Evolutionary conservation across 148 eudicot genomes (phyloP), one percentile per base, ranked within the genome.

Genomic region (Cornus controversa): DNA sequence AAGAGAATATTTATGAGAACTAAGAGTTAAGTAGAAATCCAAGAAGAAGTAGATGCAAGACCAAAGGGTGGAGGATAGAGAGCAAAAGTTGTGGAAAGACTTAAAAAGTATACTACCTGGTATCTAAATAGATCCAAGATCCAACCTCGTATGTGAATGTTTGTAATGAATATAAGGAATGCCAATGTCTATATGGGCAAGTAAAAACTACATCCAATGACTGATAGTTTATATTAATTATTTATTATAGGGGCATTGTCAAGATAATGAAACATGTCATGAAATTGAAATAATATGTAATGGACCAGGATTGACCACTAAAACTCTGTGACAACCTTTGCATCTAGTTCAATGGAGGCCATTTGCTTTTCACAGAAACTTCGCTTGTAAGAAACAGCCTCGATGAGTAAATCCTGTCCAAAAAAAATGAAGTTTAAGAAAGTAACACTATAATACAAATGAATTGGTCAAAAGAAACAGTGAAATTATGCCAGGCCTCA

Each of bases 261-360:
- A 67, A 73, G 77, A 67, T 25, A 67, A 24, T 57, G 5, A 34
- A 60, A 20, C 34, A 27, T 29, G 29, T 71, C 26, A 66, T 25
- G 64, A 40, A 64, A 34, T 10, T 28, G 64, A 5, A 16, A 24
- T 27, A 45, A 11, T 14, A 69, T 36, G 27, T 16, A 22, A 60
- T 20, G 22, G 15, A 40, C 22, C 27, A 24, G 70, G 64, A 80
- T 53, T 16, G 20, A 73, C 6, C 64, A 7, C 27, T 40, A 28
- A 24, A 64, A 63, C 11, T 69, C 45, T 74, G 42, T 71, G 45
- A 74, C 67, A 84, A 92, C 98, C 96, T 95, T 95, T 23, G 85
- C 86, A 37, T 90, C 97, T 76, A 93, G 87, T 88, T 95, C 99
- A 77, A 91, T 80, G 53, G 85, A 82, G 36, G 80, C 75, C 80